Conservation (phyloP, 2,329 filamentous ascomycete species). For the Penicillium psychrosexuale region DNA sequence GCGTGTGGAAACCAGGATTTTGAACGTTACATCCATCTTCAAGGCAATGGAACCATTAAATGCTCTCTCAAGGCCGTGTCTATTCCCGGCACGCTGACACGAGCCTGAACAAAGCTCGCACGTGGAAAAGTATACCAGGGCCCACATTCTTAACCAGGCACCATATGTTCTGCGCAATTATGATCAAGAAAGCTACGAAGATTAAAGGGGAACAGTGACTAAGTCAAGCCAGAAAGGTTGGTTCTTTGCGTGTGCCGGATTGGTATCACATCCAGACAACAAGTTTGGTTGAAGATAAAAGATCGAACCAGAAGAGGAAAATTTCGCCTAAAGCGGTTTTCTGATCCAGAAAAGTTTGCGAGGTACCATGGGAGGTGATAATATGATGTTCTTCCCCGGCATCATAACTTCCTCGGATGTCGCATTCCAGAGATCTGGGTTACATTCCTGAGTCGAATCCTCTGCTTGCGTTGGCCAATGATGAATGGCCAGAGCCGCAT, state of each 20-base stretch:
- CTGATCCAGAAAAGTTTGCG: neutral
- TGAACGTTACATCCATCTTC: slow-evolving; percentile 13
- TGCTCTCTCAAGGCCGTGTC: slow-evolving; percentile 2
- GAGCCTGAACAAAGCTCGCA: neutral
- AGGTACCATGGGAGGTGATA: neutral
- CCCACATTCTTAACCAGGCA: neutral
- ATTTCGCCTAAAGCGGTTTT: neutral
- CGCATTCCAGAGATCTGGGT: slow-evolving; percentile 14
- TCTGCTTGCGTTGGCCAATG: slow-evolving; percentile 11
- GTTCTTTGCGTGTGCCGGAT: neutral
- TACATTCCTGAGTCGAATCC: slow-evolving; percentile 14
- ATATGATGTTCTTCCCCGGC: neutral
- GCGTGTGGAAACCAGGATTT: neutral
- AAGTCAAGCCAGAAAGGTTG: neutral
- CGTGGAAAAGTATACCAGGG: slow-evolving; percentile 1
- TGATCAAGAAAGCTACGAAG: neutral
- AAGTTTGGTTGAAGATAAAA: neutral
- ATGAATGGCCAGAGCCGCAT: slow-evolving; percentile 1
- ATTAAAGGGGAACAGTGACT: neutral
- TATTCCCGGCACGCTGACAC: slow-evolving; percentile 7
- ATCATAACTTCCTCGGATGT: slow-evolving; percentile 5
- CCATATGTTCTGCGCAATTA: neutral
- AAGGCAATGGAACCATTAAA: slow-evolving; percentile 9
- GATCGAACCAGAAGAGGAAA: neutral
- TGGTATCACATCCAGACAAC: neutral